Conservation (phyloP, 352 stramenopile genomes). For the Plasmopara muralis region DNA sequence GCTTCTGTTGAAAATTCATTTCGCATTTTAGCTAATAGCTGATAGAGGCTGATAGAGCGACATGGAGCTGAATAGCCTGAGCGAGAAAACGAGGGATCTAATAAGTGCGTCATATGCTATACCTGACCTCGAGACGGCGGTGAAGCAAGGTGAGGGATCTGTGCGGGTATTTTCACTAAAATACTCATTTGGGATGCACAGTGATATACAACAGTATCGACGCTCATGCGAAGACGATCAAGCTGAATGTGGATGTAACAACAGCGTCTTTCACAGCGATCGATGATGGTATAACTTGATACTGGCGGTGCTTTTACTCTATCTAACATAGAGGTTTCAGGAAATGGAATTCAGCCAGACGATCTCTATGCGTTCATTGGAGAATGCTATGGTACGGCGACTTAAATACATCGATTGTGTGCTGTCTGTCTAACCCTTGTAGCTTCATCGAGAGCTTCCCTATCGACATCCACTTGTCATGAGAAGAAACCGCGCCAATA, state of each 20-base stretch:
- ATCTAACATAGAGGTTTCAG: conserved; percentile 17
- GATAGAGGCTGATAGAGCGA: conserved; percentile 4
- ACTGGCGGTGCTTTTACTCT: neutral
- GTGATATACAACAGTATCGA: conserved; percentile 75
- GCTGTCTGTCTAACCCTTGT: neutral
- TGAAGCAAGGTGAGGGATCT: conserved; percentile 56
- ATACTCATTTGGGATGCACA: conserved; percentile 9
- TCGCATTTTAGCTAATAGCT: conserved; percentile 5
- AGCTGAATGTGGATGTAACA: conserved; percentile 34
- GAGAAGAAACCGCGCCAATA: conserved; percentile 4
- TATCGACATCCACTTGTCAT: neutral
- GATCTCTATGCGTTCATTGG: conserved; percentile 46
- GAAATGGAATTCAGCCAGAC: conserved; percentile 49
- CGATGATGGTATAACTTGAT: conserved; percentile 49
- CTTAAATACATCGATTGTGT: neutral
- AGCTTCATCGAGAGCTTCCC: conserved; percentile 36
- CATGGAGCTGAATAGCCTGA: conserved; percentile 27
- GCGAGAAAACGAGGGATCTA: conserved; percentile 33
- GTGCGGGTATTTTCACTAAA: neutral
- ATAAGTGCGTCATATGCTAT: conserved; percentile 55
- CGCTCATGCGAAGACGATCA: conserved; percentile 41
- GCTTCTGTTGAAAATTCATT: conserved; percentile 5
- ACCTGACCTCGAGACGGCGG: conserved; percentile 43
- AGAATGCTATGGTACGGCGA: conserved; percentile 31
- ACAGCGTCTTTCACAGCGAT: conserved; percentile 46